phyloP scores from a whole-genome alignment of 2,329 filamentous ascomycete species.

The Pseudopithomyces maydicus region DNA sequence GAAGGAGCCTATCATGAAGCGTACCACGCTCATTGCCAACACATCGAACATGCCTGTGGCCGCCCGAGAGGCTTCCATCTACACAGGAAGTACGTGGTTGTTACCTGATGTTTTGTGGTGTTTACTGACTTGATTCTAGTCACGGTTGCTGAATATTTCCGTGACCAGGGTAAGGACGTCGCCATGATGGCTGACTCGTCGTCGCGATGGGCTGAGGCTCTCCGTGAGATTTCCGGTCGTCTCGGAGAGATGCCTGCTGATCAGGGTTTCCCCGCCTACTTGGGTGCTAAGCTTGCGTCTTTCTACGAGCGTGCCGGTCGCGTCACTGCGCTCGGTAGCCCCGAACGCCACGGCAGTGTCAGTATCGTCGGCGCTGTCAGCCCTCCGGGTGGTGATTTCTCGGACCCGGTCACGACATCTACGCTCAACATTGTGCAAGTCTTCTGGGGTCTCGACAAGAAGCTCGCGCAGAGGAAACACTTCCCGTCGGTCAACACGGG shows the following conservation, averaged over 20 bases:
- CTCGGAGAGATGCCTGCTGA: constrained; percentile 99
- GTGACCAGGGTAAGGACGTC: constrained; percentile 94
- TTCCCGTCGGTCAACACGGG: constrained; percentile 98
- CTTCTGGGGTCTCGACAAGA: constrained; percentile 99
- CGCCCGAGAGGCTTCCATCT: constrained; percentile 97
- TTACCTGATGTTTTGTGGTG: background rate
- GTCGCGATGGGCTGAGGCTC: constrained; percentile 96
- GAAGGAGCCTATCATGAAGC: constrained; percentile 99
- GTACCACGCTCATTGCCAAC: constrained; percentile 96
- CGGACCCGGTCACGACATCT: constrained; percentile 91
- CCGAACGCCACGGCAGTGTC: constrained; percentile 87
- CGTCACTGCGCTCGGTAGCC: constrained; percentile 83
- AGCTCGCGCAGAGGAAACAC: constrained; percentile 97
- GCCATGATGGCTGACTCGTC: constrained; percentile 99
- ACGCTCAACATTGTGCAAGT: constrained; percentile 98
- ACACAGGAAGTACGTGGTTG: constrained; percentile 66
- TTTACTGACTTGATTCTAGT: constrained; percentile 44
- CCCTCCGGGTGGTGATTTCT: constrained; percentile 98
- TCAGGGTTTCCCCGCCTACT: constrained; percentile 98
- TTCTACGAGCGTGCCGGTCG: constrained; percentile 99
- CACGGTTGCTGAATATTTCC: constrained; percentile 94
- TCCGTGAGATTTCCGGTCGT: constrained; percentile 98
- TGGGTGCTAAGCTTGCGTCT: constrained; percentile 93
- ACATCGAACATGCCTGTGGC: constrained; percentile 99
- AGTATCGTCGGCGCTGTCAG: constrained; percentile 98